A percentile compares a stretch with the other conserved stretches of the same genome.
Conservation (phyloP, 257 asterid genomes). For the Jacaranda copaia region DNA sequence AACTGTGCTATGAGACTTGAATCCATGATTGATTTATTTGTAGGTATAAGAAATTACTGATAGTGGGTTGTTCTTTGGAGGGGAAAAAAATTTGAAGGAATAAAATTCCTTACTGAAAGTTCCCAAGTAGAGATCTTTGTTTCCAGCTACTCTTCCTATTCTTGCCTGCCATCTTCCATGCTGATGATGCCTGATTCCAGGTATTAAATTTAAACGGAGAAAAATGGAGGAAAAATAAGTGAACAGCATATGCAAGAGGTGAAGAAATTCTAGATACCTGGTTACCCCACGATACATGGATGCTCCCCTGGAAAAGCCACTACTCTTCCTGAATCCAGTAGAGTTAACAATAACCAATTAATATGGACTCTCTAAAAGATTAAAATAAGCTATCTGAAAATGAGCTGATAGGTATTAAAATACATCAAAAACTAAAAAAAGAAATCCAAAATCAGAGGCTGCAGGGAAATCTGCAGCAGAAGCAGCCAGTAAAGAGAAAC, state of each 20-base stretch:
- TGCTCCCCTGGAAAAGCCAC: slow-evolving; percentile 94
- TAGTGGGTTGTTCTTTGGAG: background rate
- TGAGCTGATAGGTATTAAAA: slow-evolving; percentile 34
- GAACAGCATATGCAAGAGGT: background rate
- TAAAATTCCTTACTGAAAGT: slow-evolving; percentile 68
- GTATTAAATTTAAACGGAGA: slow-evolving; percentile 34
- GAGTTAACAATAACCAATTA: background rate
- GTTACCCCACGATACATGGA: slow-evolving; percentile 95
- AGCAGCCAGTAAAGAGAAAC: slow-evolving; percentile 30
- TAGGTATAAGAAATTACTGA: no score
- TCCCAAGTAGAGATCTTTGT: slow-evolving; percentile 93
- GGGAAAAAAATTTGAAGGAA: no score
- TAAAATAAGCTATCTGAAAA: background rate
- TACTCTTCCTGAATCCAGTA: slow-evolving; percentile 67
- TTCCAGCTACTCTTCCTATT: slow-evolving; percentile 95
- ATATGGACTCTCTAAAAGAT: background rate
- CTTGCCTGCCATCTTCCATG: slow-evolving; percentile 98
- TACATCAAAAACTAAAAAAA: background rate
- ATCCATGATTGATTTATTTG: no score
- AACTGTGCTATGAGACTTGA: no score
- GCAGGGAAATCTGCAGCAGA: slow-evolving; percentile 21
- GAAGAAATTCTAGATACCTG: slow-evolving; percentile 48
- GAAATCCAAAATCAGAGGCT: slow-evolving; percentile 16
- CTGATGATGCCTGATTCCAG: slow-evolving; percentile 81
- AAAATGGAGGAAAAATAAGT: background rate